Evolutionary conservation across 805 yeast species (phyloP).

Genomic region (Kodamaea neixiangensis): DNA sequence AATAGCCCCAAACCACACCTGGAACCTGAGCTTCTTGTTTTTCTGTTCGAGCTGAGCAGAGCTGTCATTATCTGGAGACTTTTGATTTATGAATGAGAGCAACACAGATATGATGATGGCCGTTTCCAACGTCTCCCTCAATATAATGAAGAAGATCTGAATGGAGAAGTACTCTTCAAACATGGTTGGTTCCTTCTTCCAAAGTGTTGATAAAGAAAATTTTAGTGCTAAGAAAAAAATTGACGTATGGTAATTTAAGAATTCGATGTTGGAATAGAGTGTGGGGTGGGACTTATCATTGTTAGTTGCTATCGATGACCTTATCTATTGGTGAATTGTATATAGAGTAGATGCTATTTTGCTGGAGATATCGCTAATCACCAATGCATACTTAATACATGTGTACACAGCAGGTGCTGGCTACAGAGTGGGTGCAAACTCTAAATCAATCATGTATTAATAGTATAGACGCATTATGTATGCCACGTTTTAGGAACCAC

Average conservation of each 20-base stretch:
- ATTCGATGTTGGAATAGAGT: not conserved
- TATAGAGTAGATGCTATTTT: no score
- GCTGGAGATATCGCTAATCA: no score
- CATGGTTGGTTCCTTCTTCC: slow-evolving; percentile 9
- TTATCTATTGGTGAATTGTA: no score
- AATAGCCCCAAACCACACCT: slow-evolving; percentile 81
- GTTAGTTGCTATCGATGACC: no score
- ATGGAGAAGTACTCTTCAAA: slow-evolving; percentile 26
- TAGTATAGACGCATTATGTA: not conserved
- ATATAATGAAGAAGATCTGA: slow-evolving; percentile 31
- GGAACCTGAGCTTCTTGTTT: slow-evolving; percentile 47
- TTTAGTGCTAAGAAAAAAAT: not conserved
- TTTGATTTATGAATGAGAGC: slow-evolving; percentile 29
- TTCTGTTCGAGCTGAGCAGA: not conserved
- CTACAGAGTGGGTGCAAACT: no score
- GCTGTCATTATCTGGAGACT: slow-evolving; percentile 7
- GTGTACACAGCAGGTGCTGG: no score
- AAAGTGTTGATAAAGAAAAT: not conserved
- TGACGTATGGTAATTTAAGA: not conserved
- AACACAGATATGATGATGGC: slow-evolving; percentile 32
- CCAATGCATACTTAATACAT: no score
- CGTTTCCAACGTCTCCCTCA: slow-evolving; percentile 32
- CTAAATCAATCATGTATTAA: not conserved
- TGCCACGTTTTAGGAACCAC: not conserved
- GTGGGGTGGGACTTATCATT: not conserved